These are phyloP conservation scores for Epichloe aotearoae DNA, from an alignment of 2,329 filamentous ascomycete species.

Conservation along the genomic window DNA sequence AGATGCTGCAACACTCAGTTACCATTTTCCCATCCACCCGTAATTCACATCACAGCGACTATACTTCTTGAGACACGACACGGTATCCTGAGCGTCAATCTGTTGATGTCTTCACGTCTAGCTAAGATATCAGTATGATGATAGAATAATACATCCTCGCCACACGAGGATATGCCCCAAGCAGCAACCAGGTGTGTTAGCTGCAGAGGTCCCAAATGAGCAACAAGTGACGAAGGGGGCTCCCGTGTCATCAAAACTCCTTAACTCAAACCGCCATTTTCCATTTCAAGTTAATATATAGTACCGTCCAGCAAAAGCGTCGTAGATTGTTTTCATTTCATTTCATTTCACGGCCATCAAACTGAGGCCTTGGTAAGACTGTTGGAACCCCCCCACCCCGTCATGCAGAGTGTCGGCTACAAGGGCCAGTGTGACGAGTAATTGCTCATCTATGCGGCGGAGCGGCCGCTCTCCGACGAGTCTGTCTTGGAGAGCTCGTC, in stretches of 20 bases:
- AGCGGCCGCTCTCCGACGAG: constrained; percentile 46
- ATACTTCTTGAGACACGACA: too few relatives aligned
- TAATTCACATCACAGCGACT: too few relatives aligned
- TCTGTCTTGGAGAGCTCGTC: constrained; percentile 44
- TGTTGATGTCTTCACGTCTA: not conserved
- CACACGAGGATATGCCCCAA: constrained; percentile 7
- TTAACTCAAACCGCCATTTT: constrained; percentile 1
- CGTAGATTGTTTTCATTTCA: constrained; percentile 11
- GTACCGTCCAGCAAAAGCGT: constrained; percentile 2
- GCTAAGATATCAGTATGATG: constrained; percentile 1
- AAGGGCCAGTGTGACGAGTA: constrained; percentile 7
- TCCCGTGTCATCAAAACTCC: constrained; percentile 4
- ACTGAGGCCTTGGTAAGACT: not conserved
- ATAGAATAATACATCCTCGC: constrained; percentile 19
- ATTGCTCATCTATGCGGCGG: constrained; percentile 26
- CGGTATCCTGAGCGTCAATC: too few relatives aligned
- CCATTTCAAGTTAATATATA: not conserved
- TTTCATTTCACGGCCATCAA: constrained; percentile 10
- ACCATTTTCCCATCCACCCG: too few relatives aligned
- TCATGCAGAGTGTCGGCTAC: constrained; percentile 10
- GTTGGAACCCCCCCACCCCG: not conserved
- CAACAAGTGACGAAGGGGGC: constrained; percentile 3
- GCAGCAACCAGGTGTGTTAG: not conserved
- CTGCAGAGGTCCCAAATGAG: constrained; percentile 14
- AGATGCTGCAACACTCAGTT: too few relatives aligned